phyloP scores from a whole-genome alignment of 2,329 filamentous ascomycete species.

The Botrytis cinerea region DNA sequence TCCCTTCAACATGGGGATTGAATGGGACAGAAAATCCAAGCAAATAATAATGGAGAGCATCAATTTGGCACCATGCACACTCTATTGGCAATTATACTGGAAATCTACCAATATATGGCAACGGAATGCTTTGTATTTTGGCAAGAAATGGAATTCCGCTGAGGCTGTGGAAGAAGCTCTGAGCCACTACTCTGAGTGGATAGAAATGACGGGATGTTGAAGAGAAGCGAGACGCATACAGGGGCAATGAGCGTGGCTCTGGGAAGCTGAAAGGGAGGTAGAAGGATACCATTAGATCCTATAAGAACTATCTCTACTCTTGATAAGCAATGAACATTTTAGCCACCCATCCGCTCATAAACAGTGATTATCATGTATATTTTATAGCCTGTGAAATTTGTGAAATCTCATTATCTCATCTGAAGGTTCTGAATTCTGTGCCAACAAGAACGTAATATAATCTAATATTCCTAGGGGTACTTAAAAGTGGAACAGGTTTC shows the following conservation, averaged over 20 bases:
- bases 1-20: background rate
- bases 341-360: background rate
- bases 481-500: background rate
- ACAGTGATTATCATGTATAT: too few relatives aligned
- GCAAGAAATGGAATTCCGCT: background rate
- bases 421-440: too few relatives aligned
- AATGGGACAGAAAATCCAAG: background rate
- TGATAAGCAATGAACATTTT: fast-evolving
- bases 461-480: background rate
- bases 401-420: background rate
- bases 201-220: background rate
- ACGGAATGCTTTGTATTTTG: background rate
- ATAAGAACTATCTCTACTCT: background rate
- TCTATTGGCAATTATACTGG: background rate
- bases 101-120: background rate
- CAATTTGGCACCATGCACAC: background rate
- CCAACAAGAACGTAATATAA: background rate
- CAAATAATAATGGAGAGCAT: background rate
- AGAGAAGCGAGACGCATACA: background rate
- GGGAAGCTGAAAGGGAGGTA: background rate
- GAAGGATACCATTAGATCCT: too few relatives aligned
- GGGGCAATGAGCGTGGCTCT: background rate
- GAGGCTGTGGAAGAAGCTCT: background rate
- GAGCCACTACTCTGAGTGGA: background rate
- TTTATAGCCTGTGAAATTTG: too few relatives aligned